Percentiles rank a stretch among this genome's conserved stretches.
These are phyloP conservation scores for Cercospora sp. DNA, from an alignment of 2,329 filamentous ascomycete genomes.

Conservation along the genomic window DNA sequence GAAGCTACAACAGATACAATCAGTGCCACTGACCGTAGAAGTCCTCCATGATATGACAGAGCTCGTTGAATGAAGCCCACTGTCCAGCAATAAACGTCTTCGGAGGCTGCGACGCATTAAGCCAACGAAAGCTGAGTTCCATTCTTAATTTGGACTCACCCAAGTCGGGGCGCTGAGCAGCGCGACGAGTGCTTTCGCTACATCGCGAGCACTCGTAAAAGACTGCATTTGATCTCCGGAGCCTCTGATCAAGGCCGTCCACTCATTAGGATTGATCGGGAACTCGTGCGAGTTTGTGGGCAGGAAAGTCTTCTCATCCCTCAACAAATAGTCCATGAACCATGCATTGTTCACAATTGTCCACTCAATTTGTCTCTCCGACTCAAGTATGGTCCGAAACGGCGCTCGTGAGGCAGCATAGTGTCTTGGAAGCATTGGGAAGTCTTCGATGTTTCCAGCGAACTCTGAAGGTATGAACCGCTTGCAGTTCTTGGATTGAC, in stretches of 20 bases:
- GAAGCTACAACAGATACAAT: not conserved
- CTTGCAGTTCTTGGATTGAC: not conserved
- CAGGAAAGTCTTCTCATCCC: not conserved
- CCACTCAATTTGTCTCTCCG: not conserved
- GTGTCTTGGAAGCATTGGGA: not conserved
- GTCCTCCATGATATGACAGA: not conserved
- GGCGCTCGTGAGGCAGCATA: not conserved
- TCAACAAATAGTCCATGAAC: not conserved
- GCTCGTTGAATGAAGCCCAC: not conserved
- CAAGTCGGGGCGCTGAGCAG: not conserved
- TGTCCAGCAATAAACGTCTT: not conserved
- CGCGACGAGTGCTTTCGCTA: not conserved
- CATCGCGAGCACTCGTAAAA: not conserved
- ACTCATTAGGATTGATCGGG: not conserved
- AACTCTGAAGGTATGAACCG: not conserved
- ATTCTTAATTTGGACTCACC: too few relatives aligned
- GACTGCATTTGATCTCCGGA: not conserved
- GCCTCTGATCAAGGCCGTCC: not conserved
- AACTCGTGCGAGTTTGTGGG: not conserved
- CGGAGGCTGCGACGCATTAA: not conserved
- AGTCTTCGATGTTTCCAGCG: not conserved
- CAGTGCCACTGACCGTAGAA: not conserved
- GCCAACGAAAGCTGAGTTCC: too few relatives aligned
- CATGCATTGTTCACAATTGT: not conserved
- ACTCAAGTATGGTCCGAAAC: not conserved